Base-by-base conservation (phyloP, 2,329 filamentous ascomycete species). In the Sclerotinia sclerotiorum region DNA sequence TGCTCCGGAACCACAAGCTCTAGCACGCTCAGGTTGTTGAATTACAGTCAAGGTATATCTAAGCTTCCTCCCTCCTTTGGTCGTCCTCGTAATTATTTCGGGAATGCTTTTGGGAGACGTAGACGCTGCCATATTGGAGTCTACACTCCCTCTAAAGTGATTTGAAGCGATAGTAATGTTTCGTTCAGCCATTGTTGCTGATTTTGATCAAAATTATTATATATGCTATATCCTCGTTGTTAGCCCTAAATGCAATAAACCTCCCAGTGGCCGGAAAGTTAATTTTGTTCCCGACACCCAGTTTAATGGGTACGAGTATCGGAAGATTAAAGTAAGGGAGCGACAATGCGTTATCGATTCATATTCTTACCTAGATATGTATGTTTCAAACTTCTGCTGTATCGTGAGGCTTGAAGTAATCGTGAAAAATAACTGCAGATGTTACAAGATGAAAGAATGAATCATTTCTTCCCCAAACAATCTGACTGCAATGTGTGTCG, bases 1-100 rank as follows among this genome's bases (percentile, higher is more conserved):
- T 66, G 93, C 93, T 70, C 95, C 95, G 67, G 93, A 94, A 76
- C 95, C 95, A 79, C 95, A 99, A 67, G 95, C 95, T 83, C 95
- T 87, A 62, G 95, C 94, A 76, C 94, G 91, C 81, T 97, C 91
- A 27, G 95, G 95, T 79, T 98, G 93, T 81, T 99, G 95, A 75
- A 97, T 89, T 68, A 98, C 93, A 69, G 87, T 88, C 79, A 98
- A 83, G 72, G 86, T 84, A 80, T 98, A 98, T 77, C 88, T 92
- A 73, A 97, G 85, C 71, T 84, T 88, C 74, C 91, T 88, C 71
- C 92, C 92, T 74, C 90, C 89, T 74, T 88, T 88, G 54, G 92
- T 97, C 65, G 85, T 74, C 63, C 83, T 78, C 68, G 61, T 51
- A 51, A 70, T 51, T 57, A 62, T 63, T 24, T 63, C 63, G 11